Base-by-base conservation (phyloP, 805 yeast species). In the Alloascoidea hylecoeti region DNA sequence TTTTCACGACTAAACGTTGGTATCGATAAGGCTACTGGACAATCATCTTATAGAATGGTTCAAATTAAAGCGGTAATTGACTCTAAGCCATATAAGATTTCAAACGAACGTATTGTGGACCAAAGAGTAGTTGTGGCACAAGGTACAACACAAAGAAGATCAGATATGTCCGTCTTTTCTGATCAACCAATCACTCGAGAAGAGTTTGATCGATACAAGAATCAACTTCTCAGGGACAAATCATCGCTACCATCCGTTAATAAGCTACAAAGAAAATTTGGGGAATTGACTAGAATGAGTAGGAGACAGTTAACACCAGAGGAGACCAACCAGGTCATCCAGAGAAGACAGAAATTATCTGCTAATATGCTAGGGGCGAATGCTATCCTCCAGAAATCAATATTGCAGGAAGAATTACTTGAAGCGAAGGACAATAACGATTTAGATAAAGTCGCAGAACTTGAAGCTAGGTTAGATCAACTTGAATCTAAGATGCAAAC, bases 1-100 rank as follows among this genome's bases (percentile, higher is more conserved):
- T 84, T 67, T 53, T 94, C 88, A 27, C 72, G 88, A 46, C 76
- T 92, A 39, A 86, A 84, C 53, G 71, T 92, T 40, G 95, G 96
- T 5, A 51, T 63, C 33, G 79, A 78, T 49, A 68, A 67, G 40
- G 67, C 74, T 35, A 70, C 76, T 9, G 73, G 78, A 18, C 63
- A 65, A 49, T 70, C 78, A 6, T 70, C 72, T 38, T 89, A 92
- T 58, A 70, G 96, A 49, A 70, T 89, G 72, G 94, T 89, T 36
- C 78, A 73, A 51, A 75, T 92, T 34, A 80, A 77, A 46, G 78
- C 72, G 39, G 71, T 81, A 5, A 70, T 68, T 17, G 57, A 64
- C 35, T 44, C 17, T 30, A 66, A 61, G 44, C 72, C 75, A 14
- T 75, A 75, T 50, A 57, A 55, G 27, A 61, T 72, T 54, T 63